Base-by-base conservation (phyloP, 805 yeast species). In the Yarrowia sp. region DNA sequence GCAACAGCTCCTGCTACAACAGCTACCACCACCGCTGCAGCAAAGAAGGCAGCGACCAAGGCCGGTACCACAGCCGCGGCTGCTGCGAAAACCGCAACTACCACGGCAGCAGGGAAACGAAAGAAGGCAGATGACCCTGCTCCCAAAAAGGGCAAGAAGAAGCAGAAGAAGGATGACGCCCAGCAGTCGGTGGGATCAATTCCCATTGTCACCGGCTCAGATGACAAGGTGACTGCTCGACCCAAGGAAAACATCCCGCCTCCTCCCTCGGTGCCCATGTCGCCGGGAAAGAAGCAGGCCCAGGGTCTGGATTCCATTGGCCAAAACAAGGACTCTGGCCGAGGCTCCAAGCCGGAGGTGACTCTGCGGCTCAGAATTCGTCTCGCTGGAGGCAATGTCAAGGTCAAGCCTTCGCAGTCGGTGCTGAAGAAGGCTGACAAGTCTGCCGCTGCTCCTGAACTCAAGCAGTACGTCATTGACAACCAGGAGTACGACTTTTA, bases 61-160 rank as follows among this genome's bases (percentile, higher is more conserved):
- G 71, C 35, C 67, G 69, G 7, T 64, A 65, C 15, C 61, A 65
- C 31, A 36, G 51, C 50, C 11, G 45, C 44, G 5, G 11, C 36
- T 36, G 42, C 61, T 7, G 43, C 48, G 31, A 31, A 42, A 42
- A 11, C 65, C 3, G 31, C 57, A 38, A 32, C 57, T 9, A 31
- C 58, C 42, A 13, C 67, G 15, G 22, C 67, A 1, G 33, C 51
- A 10, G 42, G 53, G 14, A 64, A 57, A 28, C 65, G 53, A n/a
- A 45, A 60, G 28, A 53, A 60, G 41, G 8, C 53, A 0, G 51
- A 44, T 17, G 50, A 65, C 28, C 69, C 70, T 1, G 65, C 68
- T 1, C 55, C 55, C 5, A 55, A 66, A 13, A 60, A 66, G 41
- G 55, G 67, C 15, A 65, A 66, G n/a, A 67, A 68, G 33, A 43